Evolutionary conservation across 2,329 filamentous ascomycete genomes (phyloP), one percentile per base, ranked within the genome.

Genomic region (Nigrospora sphaerica): DNA sequence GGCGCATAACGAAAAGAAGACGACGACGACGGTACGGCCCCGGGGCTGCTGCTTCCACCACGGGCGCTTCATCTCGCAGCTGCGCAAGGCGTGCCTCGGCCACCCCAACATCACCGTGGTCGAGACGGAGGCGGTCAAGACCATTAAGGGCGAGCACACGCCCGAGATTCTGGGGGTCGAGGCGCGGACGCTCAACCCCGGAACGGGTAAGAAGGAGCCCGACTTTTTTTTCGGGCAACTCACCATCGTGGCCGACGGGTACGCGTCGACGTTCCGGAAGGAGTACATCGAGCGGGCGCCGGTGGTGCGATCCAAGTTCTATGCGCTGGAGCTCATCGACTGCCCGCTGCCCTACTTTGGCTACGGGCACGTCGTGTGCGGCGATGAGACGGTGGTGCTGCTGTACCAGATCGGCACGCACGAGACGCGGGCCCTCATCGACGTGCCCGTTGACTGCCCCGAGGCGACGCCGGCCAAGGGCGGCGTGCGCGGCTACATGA

Each of bases 351-450:
- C 90, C 2, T 74, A 78, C 44, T 80, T 83, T 2, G 73, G 82
- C 51, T 88, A 88, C 63, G 93, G 92, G 17, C 90, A 95, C 66
- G 92, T 98, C 53, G 75, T 96, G 46, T 86, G 98, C 51, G 85
- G 85, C 57, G 79, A 88, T 52, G 78, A 80, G 39, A 74, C 65
- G 50, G 92, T 93, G 1, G 81, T 95, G 32, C 81, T 98, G 19
- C 79, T 98, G 48, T 98, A 98, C 73, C 93, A 97, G 70, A 98
- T 98, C 62, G 92, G 93, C 61, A 86, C 88, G 5, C 91, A 86
- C 69, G 93, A 97, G 70, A 98, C 93, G 1, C 83, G 93, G 53
- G 87, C 86, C 12, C 78, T 98, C 18, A 81, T 97, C 58, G 91
- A 97, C 63, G 82, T 97, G 12, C 92, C 92, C 5, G 80, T 85